These are phyloP conservation scores for Carex parvula DNA, from an alignment of 176 grass and related monocot species.

Conservation along the genomic window DNA sequence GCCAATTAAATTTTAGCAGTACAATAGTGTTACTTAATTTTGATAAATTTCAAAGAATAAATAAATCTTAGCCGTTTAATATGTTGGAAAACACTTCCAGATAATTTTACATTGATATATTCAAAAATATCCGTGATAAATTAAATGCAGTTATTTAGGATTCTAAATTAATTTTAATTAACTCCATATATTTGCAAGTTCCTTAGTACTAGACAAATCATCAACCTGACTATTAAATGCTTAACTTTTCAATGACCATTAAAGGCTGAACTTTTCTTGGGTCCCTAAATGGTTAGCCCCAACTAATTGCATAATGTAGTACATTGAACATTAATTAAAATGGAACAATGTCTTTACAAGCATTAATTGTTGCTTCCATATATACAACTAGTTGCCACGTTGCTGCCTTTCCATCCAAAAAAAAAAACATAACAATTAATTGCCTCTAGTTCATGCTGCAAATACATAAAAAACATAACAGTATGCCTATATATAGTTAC, in stretches of 20 bases:
- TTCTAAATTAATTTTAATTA: not conserved
- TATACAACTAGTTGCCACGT: slow-evolving; percentile 16
- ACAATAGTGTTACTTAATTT: not conserved
- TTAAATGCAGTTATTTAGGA: not conserved
- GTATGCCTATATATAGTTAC: not conserved
- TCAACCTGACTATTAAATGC: not conserved
- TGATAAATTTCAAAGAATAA: not conserved
- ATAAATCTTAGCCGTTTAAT: not conserved
- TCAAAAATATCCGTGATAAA: not conserved
- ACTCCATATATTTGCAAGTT: not conserved
- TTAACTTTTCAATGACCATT: not conserved
- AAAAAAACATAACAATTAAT: slow-evolving; percentile 13
- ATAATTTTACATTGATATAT: not conserved
- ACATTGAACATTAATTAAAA: slow-evolving; percentile 9
- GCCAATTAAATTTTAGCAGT: not conserved
- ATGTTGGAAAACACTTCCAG: not conserved
- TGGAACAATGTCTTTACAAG: slow-evolving; percentile 1
- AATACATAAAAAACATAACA: not conserved
- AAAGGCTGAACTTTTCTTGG: slow-evolving; percentile 22
- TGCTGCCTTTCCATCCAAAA: slow-evolving; percentile 24
- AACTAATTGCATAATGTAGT: slow-evolving; percentile 26
- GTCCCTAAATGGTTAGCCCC: slow-evolving; percentile 20
- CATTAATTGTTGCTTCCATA: slow-evolving; percentile 15
- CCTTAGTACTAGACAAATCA: not conserved
- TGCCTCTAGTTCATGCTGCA: slow-evolving; percentile 21